Conservation (phyloP, 805 yeast genomes). For the Cyberlindnera saturnus region DNA sequence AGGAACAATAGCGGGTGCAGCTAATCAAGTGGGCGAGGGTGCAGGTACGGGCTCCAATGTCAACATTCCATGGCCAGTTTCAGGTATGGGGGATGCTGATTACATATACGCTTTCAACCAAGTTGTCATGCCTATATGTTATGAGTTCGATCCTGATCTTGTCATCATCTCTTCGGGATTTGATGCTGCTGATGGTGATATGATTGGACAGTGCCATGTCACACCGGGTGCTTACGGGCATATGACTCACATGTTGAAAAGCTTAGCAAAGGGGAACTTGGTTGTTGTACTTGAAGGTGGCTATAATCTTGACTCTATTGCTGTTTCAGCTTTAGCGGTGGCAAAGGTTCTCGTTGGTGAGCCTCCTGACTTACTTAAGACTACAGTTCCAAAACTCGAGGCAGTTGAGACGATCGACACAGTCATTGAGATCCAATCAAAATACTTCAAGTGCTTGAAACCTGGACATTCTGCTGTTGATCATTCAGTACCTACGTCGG, state of each 20-base stretch:
- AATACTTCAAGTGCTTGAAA: constrained; percentile 80
- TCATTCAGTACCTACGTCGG: constrained; percentile 28
- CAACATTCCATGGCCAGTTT: constrained; percentile 89
- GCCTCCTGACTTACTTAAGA: constrained; percentile 77
- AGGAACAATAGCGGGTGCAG: constrained; percentile 81
- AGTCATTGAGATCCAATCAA: constrained; percentile 73
- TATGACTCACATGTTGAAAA: constrained; percentile 88
- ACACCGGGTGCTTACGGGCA: constrained; percentile 95
- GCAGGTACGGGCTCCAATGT: constrained; percentile 82
- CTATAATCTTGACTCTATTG: constrained; percentile 85
- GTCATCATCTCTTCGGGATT: constrained; percentile 93
- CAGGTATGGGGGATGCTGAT: constrained; percentile 94
- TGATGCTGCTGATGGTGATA: constrained; percentile 98
- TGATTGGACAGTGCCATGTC: constrained; percentile 93
- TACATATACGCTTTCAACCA: constrained; percentile 86
- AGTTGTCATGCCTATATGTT: constrained; percentile 80
- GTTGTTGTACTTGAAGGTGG: constrained; percentile 96
- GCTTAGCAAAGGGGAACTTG: constrained; percentile 80
- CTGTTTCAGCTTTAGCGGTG: constrained; percentile 85
- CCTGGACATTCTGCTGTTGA: constrained; percentile 50
- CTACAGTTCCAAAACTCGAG: constrained; percentile 62
- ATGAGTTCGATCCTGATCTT: constrained; percentile 88
- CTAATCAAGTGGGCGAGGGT: constrained; percentile 78
- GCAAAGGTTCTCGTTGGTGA: constrained; percentile 90
- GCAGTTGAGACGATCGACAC: constrained; percentile 77